These are phyloP conservation scores for Tetrapyrgos nigripes DNA, from an alignment of 1,284 basidiomycete species.

Conservation along the genomic window DNA sequence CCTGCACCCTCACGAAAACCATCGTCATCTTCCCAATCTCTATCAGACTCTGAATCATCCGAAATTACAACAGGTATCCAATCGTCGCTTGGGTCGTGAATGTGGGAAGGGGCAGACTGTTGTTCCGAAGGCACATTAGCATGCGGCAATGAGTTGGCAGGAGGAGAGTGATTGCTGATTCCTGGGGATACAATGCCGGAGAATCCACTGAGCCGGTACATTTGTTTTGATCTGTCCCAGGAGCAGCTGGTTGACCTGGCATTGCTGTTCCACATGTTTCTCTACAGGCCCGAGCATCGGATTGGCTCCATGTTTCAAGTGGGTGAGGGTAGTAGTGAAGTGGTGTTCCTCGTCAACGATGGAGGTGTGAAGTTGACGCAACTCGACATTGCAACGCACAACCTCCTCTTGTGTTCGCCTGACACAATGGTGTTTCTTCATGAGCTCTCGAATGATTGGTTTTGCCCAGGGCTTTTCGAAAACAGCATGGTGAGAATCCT, in stretches of 20 bases:
- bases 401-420: constrained; percentile 23
- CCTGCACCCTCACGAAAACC: no score
- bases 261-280: background rate
- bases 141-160: background rate
- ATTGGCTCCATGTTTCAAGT: background rate
- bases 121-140: background rate
- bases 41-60: no score
- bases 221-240: background rate
- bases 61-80: no score
- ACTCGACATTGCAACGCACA: background rate
- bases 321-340: background rate
- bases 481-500: background rate
- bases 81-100: no score
- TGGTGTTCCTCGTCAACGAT: background rate
- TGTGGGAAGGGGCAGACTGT: background rate
- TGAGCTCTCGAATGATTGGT: constrained; percentile 12
- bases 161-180: background rate
- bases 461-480: constrained; percentile 5
- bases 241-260: background rate
- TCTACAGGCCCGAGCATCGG: background rate
- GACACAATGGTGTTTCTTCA: constrained; percentile 31
- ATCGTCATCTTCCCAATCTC: no score
- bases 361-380: background rate
- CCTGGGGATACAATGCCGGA: background rate
- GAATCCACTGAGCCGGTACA: background rate